Percentiles rank a stretch among this genome's conserved stretches.
These are phyloP conservation scores for Irpex rosettiformis DNA, from an alignment of 1,284 basidiomycete species.

Conservation along the genomic window DNA sequence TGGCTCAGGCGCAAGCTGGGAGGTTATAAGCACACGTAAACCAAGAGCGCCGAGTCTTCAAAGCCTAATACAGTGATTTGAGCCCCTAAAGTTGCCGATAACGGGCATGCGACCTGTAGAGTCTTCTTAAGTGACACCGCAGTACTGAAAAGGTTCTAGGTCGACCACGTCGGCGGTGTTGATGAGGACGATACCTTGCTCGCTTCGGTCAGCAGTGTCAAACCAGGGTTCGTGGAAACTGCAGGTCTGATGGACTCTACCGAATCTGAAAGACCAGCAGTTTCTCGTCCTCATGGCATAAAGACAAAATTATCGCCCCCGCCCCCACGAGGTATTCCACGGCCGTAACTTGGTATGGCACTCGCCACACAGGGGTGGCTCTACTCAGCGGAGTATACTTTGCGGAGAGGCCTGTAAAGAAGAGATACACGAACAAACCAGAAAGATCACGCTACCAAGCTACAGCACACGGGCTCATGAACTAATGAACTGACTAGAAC, in stretches of 20 bases:
- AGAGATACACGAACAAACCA: not conserved
- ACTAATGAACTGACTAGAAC: not conserved
- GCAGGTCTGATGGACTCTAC: not conserved
- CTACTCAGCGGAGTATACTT: too few relatives aligned
- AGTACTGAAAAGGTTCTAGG: not conserved
- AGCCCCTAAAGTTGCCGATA: not conserved
- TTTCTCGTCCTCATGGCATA: not conserved
- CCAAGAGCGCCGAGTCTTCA: not conserved
- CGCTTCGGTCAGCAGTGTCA: not conserved
- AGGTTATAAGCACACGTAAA: not conserved
- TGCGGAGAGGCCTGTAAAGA: too few relatives aligned
- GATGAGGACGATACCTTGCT: not conserved
- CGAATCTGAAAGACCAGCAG: not conserved
- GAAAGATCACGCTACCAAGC: not conserved
- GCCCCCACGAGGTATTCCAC: not conserved
- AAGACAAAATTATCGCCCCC: not conserved
- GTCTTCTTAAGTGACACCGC: not conserved
- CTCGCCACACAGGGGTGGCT: too few relatives aligned
- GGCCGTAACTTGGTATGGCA: too few relatives aligned
- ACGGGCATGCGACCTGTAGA: not conserved
- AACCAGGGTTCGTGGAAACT: not conserved
- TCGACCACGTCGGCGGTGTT: not conserved
- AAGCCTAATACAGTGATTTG: constrained; percentile 6
- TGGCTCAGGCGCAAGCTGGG: not conserved
- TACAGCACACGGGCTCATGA: not conserved